phyloP scores from a whole-genome alignment of 176 grass and related monocot genomes.

The Themeda triandra region DNA sequence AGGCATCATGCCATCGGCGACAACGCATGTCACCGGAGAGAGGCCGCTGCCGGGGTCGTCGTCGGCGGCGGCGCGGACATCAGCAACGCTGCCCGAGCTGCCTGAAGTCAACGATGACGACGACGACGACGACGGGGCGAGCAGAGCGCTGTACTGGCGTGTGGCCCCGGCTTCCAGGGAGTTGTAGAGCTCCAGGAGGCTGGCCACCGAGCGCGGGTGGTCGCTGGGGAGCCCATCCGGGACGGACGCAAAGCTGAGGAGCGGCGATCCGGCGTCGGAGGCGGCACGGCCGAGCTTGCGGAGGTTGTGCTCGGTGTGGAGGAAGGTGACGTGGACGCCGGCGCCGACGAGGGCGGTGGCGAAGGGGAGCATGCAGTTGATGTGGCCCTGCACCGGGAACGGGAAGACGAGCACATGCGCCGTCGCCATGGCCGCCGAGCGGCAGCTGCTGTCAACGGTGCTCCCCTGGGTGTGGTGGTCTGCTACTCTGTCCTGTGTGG shows the following conservation, averaged over 20 bases:
- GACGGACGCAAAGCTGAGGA: slow-evolving; percentile 40
- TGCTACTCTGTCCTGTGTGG: too few species aligned
- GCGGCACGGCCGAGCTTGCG: neutral
- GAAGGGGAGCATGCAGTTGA: slow-evolving; percentile 50
- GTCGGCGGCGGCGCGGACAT: neutral
- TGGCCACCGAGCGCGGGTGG: slow-evolving; percentile 7
- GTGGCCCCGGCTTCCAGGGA: neutral
- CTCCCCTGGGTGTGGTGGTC: too few species aligned
- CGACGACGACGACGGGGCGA: neutral
- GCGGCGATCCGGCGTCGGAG: neutral
- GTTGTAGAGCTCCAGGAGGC: neutral
- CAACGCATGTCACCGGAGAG: slow-evolving; percentile 45
- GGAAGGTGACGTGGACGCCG: slow-evolving; percentile 50
- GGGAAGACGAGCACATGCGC: slow-evolving; percentile 45
- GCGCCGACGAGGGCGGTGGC: slow-evolving; percentile 33
- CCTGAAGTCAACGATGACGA: neutral
- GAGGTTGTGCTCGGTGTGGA: slow-evolving; percentile 44
- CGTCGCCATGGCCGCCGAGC: neutral
- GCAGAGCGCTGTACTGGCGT: slow-evolving; percentile 11
- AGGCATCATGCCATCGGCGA: slow-evolving; percentile 33
- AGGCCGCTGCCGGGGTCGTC: neutral
- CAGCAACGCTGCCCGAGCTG: neutral
- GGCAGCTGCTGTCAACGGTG: neutral
- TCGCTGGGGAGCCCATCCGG: slow-evolving; percentile 45
- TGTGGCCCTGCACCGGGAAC: slow-evolving; percentile 44